A percentile compares a stretch with the other conserved stretches of the same genome.
These are phyloP conservation scores for Thielaviopsis punctulata DNA, from an alignment of 2,329 filamentous ascomycete species.

Conservation along the genomic window DNA sequence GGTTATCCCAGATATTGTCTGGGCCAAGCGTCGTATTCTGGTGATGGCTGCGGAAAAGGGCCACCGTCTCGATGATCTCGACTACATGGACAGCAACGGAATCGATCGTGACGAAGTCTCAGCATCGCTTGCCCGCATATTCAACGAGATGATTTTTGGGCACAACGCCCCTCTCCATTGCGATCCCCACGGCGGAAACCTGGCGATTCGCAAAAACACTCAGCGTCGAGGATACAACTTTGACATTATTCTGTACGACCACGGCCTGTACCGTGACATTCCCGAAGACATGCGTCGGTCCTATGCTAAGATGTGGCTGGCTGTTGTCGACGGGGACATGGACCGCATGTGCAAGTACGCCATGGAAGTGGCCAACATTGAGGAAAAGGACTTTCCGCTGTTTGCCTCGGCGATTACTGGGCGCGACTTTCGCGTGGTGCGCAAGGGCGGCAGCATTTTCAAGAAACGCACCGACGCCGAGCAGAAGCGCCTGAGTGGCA, in stretches of 20 bases:
- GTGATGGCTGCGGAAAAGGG: slow-evolving; percentile 92
- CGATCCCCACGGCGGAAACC: slow-evolving; percentile 91
- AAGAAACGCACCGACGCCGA: slow-evolving; percentile 52
- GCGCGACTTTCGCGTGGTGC: slow-evolving; percentile 61
- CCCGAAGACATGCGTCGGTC: slow-evolving; percentile 59
- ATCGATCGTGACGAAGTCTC: slow-evolving; percentile 95
- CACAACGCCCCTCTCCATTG: slow-evolving; percentile 79
- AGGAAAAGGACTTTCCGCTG: slow-evolving; percentile 77
- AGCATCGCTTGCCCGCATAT: slow-evolving; percentile 73
- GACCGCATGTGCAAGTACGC: slow-evolving; percentile 74
- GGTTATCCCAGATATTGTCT: slow-evolving; percentile 76
- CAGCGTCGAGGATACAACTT: slow-evolving; percentile 53
- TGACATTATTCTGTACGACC: slow-evolving; percentile 90
- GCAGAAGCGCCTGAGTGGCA: slow-evolving; percentile 70
- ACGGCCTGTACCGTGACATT: slow-evolving; percentile 90
- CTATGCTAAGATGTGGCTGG: slow-evolving; percentile 95
- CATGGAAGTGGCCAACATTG: slow-evolving; percentile 73
- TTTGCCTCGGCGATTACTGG: slow-evolving; percentile 96
- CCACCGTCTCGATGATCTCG: slow-evolving; percentile 71
- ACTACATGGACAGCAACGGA: slow-evolving; percentile 64
- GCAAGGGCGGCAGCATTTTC: slow-evolving; percentile 37
- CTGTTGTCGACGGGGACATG: slow-evolving; percentile 82
- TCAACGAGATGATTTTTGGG: slow-evolving; percentile 99
- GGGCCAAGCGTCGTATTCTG: slow-evolving; percentile 74
- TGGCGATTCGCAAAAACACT: slow-evolving; percentile 70